Base-by-base conservation (phyloP, 495 filamentous ascomycete species). In the Trichoderma asperelloides region DNA sequence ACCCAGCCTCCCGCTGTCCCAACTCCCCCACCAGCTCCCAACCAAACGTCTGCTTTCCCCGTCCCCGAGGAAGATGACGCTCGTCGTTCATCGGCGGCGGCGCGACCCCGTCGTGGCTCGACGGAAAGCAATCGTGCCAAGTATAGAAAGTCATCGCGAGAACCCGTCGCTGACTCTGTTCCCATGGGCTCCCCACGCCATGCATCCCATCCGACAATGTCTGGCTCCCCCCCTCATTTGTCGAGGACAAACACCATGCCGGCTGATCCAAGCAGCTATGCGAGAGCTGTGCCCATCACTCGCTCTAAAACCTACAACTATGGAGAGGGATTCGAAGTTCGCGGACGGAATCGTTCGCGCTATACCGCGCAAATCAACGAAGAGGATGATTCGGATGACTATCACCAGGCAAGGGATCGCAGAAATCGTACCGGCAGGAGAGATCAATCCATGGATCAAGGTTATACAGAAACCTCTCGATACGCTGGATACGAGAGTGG, bases 111-210 rank as follows among this genome's bases (percentile, higher is more conserved):
- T 1, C 67, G 63, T 5, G 78, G 80, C 21, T 77, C 79, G 28
- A 72, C 76, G 66, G 80, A 79, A 78, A 81, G 37, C 74, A 74
- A 9, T 74, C 77, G 4, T 73, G 70, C 45, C 76, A 76, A 28
- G 37, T 72, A 73, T 64, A 75, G 74, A 63, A 76, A 77, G 37
- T 64, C 71, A 6, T 70, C 73, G 37, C 66, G 69, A 63, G 73
- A 74, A 47, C 71, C 72, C 12, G 68, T 78, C 23, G 65, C 73
- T 18, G 65, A 77, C 16, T 73, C 77, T 25, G 70, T 67, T 39
- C 11, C 23, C 57, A 28, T 37, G 37, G 13, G 55, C 55, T 23
- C 55, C 25, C 27, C 55, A 12, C 39, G 28, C 49, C 47, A 66
- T 25, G 66, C 33, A 7, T 41, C 57, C 21, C 66, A 60, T 13